Evolutionary conservation across 2,329 filamentous ascomycete genomes (phyloP), one percentile per base, ranked within the genome.

Genomic region (Tricladium varicosporioides): DNA sequence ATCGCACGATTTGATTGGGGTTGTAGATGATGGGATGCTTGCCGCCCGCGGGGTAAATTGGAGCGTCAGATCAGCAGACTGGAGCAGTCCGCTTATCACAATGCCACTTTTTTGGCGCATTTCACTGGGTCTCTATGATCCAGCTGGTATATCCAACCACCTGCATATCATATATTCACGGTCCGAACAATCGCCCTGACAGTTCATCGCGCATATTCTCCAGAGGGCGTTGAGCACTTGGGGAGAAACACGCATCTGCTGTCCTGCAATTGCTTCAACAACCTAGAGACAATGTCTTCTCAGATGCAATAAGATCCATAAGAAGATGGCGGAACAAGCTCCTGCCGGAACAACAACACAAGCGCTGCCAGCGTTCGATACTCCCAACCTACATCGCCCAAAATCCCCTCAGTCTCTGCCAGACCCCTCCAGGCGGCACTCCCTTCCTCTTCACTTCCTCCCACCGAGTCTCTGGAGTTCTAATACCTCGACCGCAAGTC

Each of bases 361-460:
- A 54, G 53, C 59, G 33, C 56, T 63, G 59, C 59, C 61, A 61
- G 50, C 58, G 16, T 59, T 63, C 54, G 46, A 59, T 52, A 52
- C 60, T 55, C 57, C 63, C 56, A 59, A 47, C 42, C 53, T 49
- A 36, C 48, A 45, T 48, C 50, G 44, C 16, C 51, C 60, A 32
- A 63, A 64, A 61, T 55, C 49, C 43, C 54, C 63, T 16, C 52
- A 11, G 16, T 45, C 51, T 19, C 40, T 51, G 46, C 63, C 65
- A 47, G 62, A 66, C 47, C 54, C 60, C 14, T 54, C 48, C 5
- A 58, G 69, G 58, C 57, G 69, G 53, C 64, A 67, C 48, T 70
- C 68, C n/a, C 59, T 69, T 9, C 67, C 69, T 33, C 61, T 68
- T 16, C 63, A 70, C 47, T 68, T 70, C 51, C 64, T 71, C 9